Percentiles rank a stretch among this genome's conserved stretches.
phyloP scores from a whole-genome alignment of 495 filamentous ascomycete species.

The Aeminium ludgeri region DNA sequence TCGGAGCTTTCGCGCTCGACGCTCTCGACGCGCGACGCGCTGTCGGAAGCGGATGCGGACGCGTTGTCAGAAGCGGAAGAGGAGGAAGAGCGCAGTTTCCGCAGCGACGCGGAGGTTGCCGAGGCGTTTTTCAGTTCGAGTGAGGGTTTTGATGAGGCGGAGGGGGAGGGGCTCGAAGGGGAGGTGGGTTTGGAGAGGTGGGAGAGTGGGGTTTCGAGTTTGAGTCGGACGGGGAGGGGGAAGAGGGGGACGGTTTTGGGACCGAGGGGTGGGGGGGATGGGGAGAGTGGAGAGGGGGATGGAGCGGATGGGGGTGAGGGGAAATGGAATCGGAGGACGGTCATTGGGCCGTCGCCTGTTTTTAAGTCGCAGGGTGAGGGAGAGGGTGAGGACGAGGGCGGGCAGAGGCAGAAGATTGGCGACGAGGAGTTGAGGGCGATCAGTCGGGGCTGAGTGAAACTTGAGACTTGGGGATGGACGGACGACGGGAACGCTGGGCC shows the following conservation, averaged over 20 bases:
- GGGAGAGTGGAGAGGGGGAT: neutral
- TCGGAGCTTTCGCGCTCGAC: no score
- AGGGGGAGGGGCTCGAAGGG: neutral
- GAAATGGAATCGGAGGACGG: neutral
- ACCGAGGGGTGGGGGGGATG: neutral
- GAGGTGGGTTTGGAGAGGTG: neutral
- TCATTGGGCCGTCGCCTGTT: constrained; percentile 1
- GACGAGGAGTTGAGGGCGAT: neutral
- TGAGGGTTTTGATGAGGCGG: neutral
- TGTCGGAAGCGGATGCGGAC: no score
- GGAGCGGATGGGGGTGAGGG: neutral
- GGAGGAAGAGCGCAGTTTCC: no score
- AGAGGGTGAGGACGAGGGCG: neutral
- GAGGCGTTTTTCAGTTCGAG: no score
- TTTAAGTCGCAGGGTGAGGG: neutral
- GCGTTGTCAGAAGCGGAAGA: no score
- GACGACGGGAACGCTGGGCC: no score
- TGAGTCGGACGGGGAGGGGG: neutral
- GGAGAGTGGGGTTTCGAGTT: neutral
- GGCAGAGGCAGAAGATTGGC: neutral
- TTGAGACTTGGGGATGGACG: neutral
- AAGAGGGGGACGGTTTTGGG: neutral
- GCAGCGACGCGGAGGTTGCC: no score
- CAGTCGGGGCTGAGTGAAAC: neutral
- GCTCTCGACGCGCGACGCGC: no score